Conservation (phyloP, 179 eudicot species). For the Actinidia chinensis region DNA sequence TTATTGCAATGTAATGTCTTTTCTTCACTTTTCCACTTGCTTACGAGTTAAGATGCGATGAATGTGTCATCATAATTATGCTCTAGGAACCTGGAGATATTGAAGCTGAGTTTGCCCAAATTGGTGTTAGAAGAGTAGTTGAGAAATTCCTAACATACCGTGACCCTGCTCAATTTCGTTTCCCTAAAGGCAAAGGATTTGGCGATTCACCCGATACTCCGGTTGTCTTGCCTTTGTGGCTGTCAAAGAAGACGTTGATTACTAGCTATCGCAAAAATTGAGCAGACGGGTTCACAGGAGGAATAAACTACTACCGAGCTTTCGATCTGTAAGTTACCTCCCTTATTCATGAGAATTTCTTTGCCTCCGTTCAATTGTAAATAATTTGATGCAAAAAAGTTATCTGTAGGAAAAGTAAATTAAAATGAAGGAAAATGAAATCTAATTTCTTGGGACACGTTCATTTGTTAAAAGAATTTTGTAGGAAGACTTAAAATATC, state of each 20-base stretch:
- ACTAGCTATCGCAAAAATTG: conserved; percentile 30
- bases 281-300: conserved; percentile 53
- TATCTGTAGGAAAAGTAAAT: too few relatives aligned
- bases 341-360: background rate
- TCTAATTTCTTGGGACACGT: too few relatives aligned
- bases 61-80: background rate
- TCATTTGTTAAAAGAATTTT: too few relatives aligned
- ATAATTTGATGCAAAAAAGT: too few relatives aligned
- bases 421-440: too few relatives aligned
- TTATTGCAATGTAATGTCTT: too few relatives aligned
- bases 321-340: conserved; percentile 35
- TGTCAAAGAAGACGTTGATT: conserved; percentile 33
- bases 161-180: conserved; percentile 27
- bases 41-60: background rate
- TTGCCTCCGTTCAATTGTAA: too few relatives aligned
- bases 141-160: conserved; percentile 32
- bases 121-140: conserved; percentile 32
- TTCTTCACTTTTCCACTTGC: too few relatives aligned
- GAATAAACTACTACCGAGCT: conserved; percentile 63
- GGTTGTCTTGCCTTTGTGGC: conserved; percentile 55
- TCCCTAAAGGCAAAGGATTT: conserved; percentile 41
- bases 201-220: conserved; percentile 21
- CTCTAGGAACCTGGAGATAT: conserved; percentile 66
- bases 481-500: too few relatives aligned
- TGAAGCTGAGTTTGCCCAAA: conserved; percentile 40